A percentile compares a stretch with the other conserved stretches of the same genome.
Conservation (phyloP, 225 moss, liverwort and hornwort genomes). For the Pseudisothecium myosuroides region DNA sequence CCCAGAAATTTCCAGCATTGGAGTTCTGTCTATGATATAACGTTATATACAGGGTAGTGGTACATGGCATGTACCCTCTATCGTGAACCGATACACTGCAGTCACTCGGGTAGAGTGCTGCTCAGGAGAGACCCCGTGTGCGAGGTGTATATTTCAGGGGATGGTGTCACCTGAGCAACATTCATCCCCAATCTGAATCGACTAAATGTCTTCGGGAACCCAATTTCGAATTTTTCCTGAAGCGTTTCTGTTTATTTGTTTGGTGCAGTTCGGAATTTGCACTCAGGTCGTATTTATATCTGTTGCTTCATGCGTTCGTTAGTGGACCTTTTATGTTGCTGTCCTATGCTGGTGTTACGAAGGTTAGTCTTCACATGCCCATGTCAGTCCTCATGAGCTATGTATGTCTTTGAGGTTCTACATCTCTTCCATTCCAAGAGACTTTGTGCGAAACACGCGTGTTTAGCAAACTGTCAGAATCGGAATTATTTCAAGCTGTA, state of each 20-base stretch:
- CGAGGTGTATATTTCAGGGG: not conserved
- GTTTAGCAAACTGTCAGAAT: not conserved
- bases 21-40: not conserved
- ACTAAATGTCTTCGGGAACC: not conserved
- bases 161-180: not conserved
- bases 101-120: not conserved
- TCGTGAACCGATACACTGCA: not conserved
- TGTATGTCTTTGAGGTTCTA: not conserved
- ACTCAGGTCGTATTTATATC: slow-evolving; percentile 83
- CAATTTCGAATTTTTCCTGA: not conserved
- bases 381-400: not conserved
- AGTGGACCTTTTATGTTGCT: slow-evolving; percentile 60
- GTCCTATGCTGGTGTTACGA: slow-evolving; percentile 38
- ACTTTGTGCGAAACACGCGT: not conserved
- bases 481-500: not conserved
- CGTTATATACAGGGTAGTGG: not conserved
- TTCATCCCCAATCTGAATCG: not conserved
- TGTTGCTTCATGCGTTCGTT: slow-evolving; percentile 63
- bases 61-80: not conserved
- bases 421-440: not conserved
- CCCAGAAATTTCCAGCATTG: not conserved
- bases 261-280: slow-evolving; percentile 85
- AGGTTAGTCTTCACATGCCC: slow-evolving; percentile 29
- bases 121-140: not conserved
- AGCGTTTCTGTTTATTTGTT: not conserved